These are phyloP conservation scores for Cadophora sp. DNA, from an alignment of 2,329 filamentous ascomycete genomes.

Conservation along the genomic window DNA sequence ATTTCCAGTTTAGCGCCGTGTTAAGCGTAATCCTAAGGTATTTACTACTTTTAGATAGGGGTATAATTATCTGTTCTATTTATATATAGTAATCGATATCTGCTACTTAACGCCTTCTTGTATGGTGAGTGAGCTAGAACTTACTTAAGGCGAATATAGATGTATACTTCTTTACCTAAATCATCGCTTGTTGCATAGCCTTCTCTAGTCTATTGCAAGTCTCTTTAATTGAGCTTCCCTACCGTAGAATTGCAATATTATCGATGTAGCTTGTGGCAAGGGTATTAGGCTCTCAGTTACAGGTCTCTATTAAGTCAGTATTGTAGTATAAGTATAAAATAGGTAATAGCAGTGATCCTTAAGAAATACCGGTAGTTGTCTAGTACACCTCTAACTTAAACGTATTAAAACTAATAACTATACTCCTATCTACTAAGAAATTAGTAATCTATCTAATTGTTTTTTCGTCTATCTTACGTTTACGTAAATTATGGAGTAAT, in stretches of 20 bases:
- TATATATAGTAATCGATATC: constrained; percentile 13
- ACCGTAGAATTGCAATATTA: constrained; percentile 37
- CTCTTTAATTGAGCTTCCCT: constrained; percentile 32
- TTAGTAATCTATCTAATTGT: constrained; percentile 35
- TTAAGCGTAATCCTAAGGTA: constrained; percentile 33
- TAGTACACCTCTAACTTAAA: constrained; percentile 26
- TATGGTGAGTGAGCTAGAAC: constrained; percentile 43
- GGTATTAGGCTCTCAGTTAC: constrained; percentile 27
- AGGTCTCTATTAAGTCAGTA: constrained; percentile 40
- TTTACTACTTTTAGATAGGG: not conserved
- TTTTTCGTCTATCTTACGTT: constrained; percentile 30
- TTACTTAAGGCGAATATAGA: constrained; percentile 42
- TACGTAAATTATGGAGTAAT: constrained; percentile 38
- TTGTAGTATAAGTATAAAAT: constrained; percentile 47
- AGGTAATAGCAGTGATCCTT: constrained; percentile 41
- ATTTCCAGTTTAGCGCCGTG: constrained; percentile 13
- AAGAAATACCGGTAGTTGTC: no score
- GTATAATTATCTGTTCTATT: constrained; percentile 3
- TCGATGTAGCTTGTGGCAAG: constrained; percentile 38
- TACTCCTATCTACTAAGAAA: constrained; percentile 33
- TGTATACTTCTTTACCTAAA: constrained; percentile 39
- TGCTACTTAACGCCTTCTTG: constrained; percentile 23
- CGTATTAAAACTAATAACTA: constrained; percentile 32
- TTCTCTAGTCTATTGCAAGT: constrained; percentile 32
- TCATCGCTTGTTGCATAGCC: constrained; percentile 32